A percentile compares a stretch with the other conserved stretches of the same genome.
These are phyloP conservation scores for Solanum sejunctum DNA, from an alignment of 257 asterid genomes.

Conservation along the genomic window DNA sequence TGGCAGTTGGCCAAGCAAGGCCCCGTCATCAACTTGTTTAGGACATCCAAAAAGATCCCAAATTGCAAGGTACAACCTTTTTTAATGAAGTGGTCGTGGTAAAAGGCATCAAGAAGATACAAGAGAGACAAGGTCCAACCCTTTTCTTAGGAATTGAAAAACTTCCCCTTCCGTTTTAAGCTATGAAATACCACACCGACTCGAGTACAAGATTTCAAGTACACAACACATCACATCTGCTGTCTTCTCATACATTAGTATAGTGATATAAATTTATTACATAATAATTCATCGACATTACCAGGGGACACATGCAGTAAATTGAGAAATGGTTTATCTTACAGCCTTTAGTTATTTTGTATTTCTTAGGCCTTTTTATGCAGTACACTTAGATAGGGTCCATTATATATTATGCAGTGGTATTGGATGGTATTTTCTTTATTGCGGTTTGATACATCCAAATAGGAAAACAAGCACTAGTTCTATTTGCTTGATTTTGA, in stretches of 20 bases:
- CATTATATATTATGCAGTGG: background rate
- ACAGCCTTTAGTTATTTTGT: background rate
- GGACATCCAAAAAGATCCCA: background rate
- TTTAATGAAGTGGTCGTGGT: background rate
- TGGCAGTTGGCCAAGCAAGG: background rate
- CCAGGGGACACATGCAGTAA: background rate
- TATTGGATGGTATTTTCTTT: background rate
- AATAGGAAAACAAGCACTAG: background rate
- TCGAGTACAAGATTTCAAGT: background rate
- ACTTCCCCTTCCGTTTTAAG: background rate
- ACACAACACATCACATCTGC: background rate
- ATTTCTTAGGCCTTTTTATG: background rate
- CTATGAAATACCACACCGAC: background rate
- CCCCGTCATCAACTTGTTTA: background rate
- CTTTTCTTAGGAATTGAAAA: too few species aligned
- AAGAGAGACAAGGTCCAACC: too few species aligned
- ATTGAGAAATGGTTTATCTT: background rate
- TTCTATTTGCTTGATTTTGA: background rate
- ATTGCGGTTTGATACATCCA: background rate
- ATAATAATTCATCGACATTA: background rate
- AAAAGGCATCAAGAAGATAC: background rate
- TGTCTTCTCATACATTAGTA: background rate
- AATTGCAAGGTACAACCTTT: background rate
- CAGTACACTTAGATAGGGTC: background rate
- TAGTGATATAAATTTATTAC: background rate